Conservation (phyloP, 2,329 filamentous ascomycete species). For the Tolypocladium sp. region DNA sequence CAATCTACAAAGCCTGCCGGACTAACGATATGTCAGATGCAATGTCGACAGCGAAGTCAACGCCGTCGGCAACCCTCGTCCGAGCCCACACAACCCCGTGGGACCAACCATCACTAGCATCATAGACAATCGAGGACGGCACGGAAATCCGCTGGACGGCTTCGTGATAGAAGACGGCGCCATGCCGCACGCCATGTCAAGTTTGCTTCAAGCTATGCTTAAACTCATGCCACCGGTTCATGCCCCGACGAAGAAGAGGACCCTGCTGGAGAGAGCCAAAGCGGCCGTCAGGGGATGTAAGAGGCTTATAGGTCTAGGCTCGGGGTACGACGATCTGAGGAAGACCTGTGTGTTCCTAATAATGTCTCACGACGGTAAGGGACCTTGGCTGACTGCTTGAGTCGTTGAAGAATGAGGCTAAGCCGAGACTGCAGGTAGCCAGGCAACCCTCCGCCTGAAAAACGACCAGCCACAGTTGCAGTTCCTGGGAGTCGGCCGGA, state of each 20-base stretch:
- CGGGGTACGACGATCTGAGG: slow-evolving; percentile 43
- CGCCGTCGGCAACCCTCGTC: slow-evolving; percentile 41
- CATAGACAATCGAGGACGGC: slow-evolving; percentile 45
- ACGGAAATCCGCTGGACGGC: slow-evolving; percentile 47
- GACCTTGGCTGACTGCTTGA: neutral
- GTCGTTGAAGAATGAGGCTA: neutral
- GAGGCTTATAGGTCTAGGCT: slow-evolving; percentile 51
- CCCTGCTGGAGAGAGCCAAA: neutral
- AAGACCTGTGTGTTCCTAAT: slow-evolving; percentile 55
- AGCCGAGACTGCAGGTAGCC: slow-evolving; percentile 30
- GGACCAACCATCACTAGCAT: slow-evolving; percentile 55
- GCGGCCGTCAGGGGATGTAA: slow-evolving; percentile 17
- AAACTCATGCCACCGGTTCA: slow-evolving; percentile 33
- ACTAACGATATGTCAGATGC: slow-evolving; percentile 29
- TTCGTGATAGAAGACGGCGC: slow-evolving; percentile 57
- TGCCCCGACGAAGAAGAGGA: neutral
- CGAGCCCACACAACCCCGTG: slow-evolving; percentile 40
- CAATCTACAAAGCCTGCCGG: neutral
- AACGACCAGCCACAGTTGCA: slow-evolving; percentile 51
- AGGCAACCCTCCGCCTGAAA: slow-evolving; percentile 49
- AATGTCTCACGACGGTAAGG: slow-evolving; percentile 55
- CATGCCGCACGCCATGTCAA: slow-evolving; percentile 46
- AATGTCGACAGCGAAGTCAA: slow-evolving; percentile 50
- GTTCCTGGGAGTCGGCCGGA: slow-evolving; percentile 49
- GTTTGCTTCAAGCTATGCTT: slow-evolving; percentile 47